phyloP scores from a whole-genome alignment of 176 grass and related monocot species.

The Secale cereale region DNA sequence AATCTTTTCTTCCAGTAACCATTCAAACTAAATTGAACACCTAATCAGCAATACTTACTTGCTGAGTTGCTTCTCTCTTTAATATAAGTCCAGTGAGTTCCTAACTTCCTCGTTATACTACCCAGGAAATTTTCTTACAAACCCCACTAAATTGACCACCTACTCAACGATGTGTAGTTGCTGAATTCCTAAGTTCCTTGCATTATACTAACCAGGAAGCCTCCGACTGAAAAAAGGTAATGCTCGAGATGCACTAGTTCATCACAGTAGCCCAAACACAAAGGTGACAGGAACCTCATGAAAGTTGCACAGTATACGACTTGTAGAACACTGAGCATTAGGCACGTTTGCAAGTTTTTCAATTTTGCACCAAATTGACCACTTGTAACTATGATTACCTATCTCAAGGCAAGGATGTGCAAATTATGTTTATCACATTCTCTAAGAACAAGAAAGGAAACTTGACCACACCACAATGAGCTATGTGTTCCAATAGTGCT shows the following conservation, averaged over 20 bases:
- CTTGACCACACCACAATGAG: neutral
- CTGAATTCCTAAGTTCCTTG: conserved; percentile 9
- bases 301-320: neutral
- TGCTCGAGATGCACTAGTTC: conserved; percentile 1
- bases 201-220: conserved; percentile 2
- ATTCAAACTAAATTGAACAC: neutral
- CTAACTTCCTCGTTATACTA: neutral
- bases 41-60: neutral
- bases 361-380: neutral
- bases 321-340: neutral
- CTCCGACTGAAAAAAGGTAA: neutral
- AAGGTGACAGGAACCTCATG: neutral
- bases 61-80: neutral
- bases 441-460: conserved; percentile 11
- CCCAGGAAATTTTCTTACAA: neutral
- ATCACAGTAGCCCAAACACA: conserved; percentile 1
- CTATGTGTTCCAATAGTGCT: conserved; percentile 5
- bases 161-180: conserved; percentile 8
- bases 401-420: neutral
- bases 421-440: neutral
- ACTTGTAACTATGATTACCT: neutral
- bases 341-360: neutral
- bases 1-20: conserved; percentile 14
- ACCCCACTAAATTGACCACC: neutral
- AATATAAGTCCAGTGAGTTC: neutral